Base-by-base conservation (phyloP, 2,329 filamentous ascomycete genomes). In the Thelonectria rubi region DNA sequence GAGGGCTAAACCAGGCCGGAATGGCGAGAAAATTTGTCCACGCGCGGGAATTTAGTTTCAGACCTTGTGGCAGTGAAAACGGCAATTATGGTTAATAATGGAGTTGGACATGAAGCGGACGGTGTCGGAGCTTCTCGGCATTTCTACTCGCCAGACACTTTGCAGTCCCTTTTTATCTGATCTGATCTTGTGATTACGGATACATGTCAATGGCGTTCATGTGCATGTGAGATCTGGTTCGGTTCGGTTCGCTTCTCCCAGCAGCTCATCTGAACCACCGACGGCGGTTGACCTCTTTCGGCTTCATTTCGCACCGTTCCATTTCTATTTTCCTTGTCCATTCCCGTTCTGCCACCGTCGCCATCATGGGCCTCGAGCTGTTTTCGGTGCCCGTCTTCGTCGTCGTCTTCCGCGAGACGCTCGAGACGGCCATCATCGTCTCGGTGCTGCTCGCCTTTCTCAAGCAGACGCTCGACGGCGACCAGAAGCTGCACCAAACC, bases 361-460 rank as follows among this genome's bases (percentile, higher is more conserved):
- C 14, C 46, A 76, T 58, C 63, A 89, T 86, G 80, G 88, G 88
- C 75, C 82, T 84, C 63, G 85, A 91, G 73, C 86, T 93, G 56
- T 94, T 94, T 75, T 86, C 90, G 61, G 87, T 93, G 12, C 91
- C 90, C 69, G 88, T 97, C 51, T 97, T 97, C 81, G 93, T 97
- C 80, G 92, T 97, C 76, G 89, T 92, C 79, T 96, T 97, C 75
- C 89, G 93, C 72, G 93, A 97, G 80, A 88, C 88, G 46, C 81
- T 97, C 55, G 93, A 97, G 81, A 91, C 90, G 1, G 89, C 86
- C 71, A 93, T 97, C 73, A 91, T 97, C 70, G 88, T 96, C 63
- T 95, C 93, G 0, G 90, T 97, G 15, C 82, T 97, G 24, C 85
- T 97, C 30, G 88, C 92, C 15, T 96, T 95, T 75, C 80, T 96